Conservation (phyloP, 352 stramenopile species). For the Globisporangium abappressorium region DNA sequence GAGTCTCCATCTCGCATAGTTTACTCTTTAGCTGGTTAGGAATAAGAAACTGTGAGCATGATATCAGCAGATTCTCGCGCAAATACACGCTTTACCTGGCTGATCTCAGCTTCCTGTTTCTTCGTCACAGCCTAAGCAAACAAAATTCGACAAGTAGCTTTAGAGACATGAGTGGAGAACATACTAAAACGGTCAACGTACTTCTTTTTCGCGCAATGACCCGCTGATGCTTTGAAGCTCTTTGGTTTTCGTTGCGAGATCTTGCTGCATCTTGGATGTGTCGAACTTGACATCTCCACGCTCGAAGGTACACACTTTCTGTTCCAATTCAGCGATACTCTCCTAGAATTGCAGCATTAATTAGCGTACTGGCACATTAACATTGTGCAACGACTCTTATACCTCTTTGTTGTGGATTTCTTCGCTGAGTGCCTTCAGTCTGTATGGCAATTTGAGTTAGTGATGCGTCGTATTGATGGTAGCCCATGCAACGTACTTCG, state of each 20-base stretch:
- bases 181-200: background rate
- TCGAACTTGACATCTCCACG: constrained; percentile 6
- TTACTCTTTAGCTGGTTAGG: constrained; percentile 1
- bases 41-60: background rate
- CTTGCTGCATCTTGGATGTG: constrained; percentile 10
- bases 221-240: constrained; percentile 5
- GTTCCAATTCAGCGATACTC: constrained; percentile 29
- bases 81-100: background rate
- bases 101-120: constrained; percentile 11
- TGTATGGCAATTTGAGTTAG: constrained; percentile 7
- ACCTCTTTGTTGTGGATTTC: constrained; percentile 33
- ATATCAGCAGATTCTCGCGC: background rate
- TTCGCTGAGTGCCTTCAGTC: constrained; percentile 25
- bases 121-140: background rate
- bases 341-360: constrained; percentile 18
- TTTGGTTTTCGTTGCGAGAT: constrained; percentile 10
- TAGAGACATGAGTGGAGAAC: background rate
- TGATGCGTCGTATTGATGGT: background rate
- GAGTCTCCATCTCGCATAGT: constrained; percentile 2
- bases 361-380: constrained; percentile 13
- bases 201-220: constrained; percentile 16
- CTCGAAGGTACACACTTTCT: constrained; percentile 20
- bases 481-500: constrained; percentile 17
- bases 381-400: background rate
- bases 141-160: background rate